These are phyloP conservation scores for Piedraia hortae DNA, from an alignment of 2,329 filamentous ascomycete genomes.

Conservation along the genomic window DNA sequence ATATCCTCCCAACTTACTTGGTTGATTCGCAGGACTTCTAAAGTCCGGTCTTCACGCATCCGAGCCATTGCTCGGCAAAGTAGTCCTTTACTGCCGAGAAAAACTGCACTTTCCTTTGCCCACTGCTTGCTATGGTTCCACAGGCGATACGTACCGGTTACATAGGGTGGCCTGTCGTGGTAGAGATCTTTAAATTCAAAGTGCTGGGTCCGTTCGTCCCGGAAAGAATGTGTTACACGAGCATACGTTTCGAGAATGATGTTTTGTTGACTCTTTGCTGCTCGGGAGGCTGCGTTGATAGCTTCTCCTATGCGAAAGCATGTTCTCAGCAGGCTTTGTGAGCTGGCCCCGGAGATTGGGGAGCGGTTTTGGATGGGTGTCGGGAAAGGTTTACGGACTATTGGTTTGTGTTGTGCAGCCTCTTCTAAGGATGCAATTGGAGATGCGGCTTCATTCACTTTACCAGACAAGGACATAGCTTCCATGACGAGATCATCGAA, in stretches of 20 bases:
- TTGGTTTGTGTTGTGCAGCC: constrained; percentile 16
- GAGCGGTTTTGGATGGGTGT: constrained; percentile 23
- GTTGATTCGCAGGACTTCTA: constrained; percentile 24
- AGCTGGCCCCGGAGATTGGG: constrained; percentile 24
- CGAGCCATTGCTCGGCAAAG: constrained; percentile 23
- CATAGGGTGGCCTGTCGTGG: constrained; percentile 27
- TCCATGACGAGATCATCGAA: no score
- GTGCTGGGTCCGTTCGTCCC: constrained; percentile 27
- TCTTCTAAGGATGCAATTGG: constrained; percentile 1
- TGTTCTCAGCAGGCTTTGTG: constrained; percentile 22
- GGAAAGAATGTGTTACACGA: constrained; percentile 28
- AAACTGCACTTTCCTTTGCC: constrained; percentile 17
- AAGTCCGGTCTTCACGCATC: constrained; percentile 18
- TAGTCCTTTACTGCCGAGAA: constrained; percentile 12
- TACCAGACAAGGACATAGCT: no score
- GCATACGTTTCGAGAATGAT: constrained; percentile 35
- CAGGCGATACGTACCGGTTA: constrained; percentile 20
- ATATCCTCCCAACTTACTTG: constrained; percentile 27
- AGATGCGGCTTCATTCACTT: no score
- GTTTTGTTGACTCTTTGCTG: constrained; percentile 21
- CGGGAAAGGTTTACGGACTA: constrained; percentile 26
- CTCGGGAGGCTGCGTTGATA: constrained; percentile 21
- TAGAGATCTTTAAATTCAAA: constrained; percentile 39
- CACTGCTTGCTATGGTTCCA: constrained; percentile 20
- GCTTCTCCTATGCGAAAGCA: constrained; percentile 39